Evolutionary conservation across 176 grass and related monocot species (phyloP), one percentile per base, ranked within the genome.

Genomic region (Eleusine coracana): DNA sequence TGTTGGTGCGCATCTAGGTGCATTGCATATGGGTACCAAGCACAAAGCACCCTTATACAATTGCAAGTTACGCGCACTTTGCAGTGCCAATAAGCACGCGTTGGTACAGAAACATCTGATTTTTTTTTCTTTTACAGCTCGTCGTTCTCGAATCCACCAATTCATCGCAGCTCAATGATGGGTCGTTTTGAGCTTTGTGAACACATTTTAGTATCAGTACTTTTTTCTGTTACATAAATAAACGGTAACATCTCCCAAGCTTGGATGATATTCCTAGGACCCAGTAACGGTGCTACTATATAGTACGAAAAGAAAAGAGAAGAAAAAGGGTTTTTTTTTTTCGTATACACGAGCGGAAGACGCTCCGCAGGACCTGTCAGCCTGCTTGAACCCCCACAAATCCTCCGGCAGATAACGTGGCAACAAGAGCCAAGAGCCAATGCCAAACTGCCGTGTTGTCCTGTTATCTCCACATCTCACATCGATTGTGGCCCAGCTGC

Each of bases 391-490:
- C 4, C 17, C 52, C 52, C 52, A 55, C 52, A 55, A 55, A 55
- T 21, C 52, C 52, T 21, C 6, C 68, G 18, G 3, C 27, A n/a
- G 44, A 45, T 40, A 68, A 18, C 5, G 64, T 18, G 48, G 31
- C 37, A 87, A 65, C 83, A 77, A 85, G 49, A 25, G n/a, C n/a
- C n/a, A n/a, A n/a, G n/a, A n/a, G 65, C 70, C 58, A 80, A 23
- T 25, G 80, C 70, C 80, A 80, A 83, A 86, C 10, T 63, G 20
- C 71, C 8, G 16, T 1, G 27, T 61, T 77, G 74, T 70, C 54
- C 44, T 45, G 0, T 55, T 76, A 16, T 55, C 39, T 71, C 75
- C 45, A 20, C 44, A 16, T 13, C 49, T 86, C 83, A 82, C 83
- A 82, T 74, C 73, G 60, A 13, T 41, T 1, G 23, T 69, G 48